Evolutionary conservation across 352 stramenopile species (phyloP).

Genomic region (Salisapilia sapeloensis): DNA sequence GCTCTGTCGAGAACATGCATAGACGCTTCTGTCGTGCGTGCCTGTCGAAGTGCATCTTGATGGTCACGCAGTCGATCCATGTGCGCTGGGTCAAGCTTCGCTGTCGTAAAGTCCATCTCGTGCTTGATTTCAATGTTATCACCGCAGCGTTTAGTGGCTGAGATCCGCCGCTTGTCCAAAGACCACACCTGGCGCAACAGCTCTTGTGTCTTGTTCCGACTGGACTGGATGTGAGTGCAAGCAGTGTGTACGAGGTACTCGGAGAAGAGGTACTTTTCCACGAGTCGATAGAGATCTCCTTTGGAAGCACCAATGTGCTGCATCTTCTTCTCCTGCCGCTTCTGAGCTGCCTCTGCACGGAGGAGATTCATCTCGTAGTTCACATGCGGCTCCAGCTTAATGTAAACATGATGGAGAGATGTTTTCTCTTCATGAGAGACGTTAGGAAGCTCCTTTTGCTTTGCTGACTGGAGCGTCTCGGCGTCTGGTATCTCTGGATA

Average conservation of each 20-base stretch:
- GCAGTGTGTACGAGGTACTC: conserved; percentile 67
- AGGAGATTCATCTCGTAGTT: conserved; percentile 78
- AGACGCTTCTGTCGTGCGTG: conserved; percentile 58
- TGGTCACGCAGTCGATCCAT: conserved; percentile 48
- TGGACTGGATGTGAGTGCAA: too few relatives aligned
- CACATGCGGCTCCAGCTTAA: conserved; percentile 64
- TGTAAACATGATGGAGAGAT: conserved; percentile 18
- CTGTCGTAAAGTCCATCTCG: conserved; percentile 21
- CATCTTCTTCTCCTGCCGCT: conserved; percentile 73
- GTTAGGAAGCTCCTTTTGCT: background rate
- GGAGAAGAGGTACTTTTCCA: conserved; percentile 62
- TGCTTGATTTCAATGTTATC: conserved; percentile 15
- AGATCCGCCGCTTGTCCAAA: conserved; percentile 11
- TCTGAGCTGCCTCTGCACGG: conserved; percentile 53
- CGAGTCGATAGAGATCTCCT: conserved; percentile 43
- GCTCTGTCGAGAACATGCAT: conserved; percentile 69
- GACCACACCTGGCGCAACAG: conserved; percentile 15
- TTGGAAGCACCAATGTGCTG: conserved; percentile 70
- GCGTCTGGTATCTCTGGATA: background rate
- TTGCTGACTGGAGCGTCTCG: background rate
- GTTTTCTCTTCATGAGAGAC: background rate
- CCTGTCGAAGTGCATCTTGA: conserved; percentile 48
- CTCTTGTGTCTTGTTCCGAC: too few relatives aligned
- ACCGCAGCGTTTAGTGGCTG: conserved; percentile 9
- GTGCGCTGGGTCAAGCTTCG: conserved; percentile 44